phyloP scores from a whole-genome alignment of 345 rosid species.

The Moringa oleifera region DNA sequence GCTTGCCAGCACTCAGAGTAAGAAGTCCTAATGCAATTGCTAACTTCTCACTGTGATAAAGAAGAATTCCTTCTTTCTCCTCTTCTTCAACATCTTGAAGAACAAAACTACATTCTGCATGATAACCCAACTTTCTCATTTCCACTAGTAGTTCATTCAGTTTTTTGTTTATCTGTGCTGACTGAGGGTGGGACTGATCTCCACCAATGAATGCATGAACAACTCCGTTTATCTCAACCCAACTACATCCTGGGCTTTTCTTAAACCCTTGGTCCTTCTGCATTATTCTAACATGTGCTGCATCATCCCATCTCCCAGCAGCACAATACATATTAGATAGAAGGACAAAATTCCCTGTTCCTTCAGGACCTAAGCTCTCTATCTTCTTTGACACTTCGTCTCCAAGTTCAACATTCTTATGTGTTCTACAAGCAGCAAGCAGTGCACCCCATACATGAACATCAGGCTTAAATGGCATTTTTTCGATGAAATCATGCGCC shows the following conservation, averaged over 20 bases:
- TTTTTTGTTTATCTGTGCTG: conserved; percentile 17
- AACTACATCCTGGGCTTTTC: conserved; percentile 51
- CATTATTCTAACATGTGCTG: conserved; percentile 32
- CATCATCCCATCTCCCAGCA: conserved; percentile 56
- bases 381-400: conserved; percentile 44
- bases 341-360: conserved; percentile 45
- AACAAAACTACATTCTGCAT: conserved; percentile 40
- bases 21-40: conserved; percentile 59
- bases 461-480: conserved; percentile 48
- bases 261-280: conserved; percentile 30
- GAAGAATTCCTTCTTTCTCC: conserved; percentile 49
- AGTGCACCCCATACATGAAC: conserved; percentile 47
- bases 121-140: conserved; percentile 43
- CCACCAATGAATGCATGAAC: conserved; percentile 26
- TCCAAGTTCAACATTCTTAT: conserved; percentile 48
- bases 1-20: conserved; percentile 29
- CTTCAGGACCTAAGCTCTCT: conserved; percentile 39
- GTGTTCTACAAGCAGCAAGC: conserved; percentile 51
- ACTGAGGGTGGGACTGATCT: conserved; percentile 10
- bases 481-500: conserved; percentile 38
- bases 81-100: conserved; percentile 49
- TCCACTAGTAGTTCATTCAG: conserved; percentile 22
- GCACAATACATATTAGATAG: conserved; percentile 43
- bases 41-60: conserved; percentile 60
- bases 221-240: conserved; percentile 30